These are phyloP conservation scores for Schizosaccharomyces osmophilus DNA, from an alignment of 805 yeast species.

Conservation along the genomic window DNA sequence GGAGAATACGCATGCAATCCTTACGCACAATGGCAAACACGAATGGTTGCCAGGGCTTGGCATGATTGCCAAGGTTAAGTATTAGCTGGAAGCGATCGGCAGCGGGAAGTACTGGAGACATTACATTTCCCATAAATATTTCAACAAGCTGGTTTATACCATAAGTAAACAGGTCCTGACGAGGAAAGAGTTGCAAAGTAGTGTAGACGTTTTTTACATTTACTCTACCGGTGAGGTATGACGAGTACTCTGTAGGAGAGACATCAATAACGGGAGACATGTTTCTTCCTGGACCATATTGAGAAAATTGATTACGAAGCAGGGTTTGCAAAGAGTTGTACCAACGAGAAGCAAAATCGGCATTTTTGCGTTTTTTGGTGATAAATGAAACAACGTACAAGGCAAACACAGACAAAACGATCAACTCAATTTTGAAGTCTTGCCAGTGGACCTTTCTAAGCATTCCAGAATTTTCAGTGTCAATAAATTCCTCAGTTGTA, in stretches of 20 bases:
- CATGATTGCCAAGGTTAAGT: neutral
- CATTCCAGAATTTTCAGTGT: neutral
- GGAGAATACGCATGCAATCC: slow-evolving; percentile 48
- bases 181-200: slow-evolving; percentile 84
- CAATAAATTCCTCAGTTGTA: neutral
- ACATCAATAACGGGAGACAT: neutral
- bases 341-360: neutral
- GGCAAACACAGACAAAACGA: neutral
- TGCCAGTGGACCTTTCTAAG: neutral
- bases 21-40: slow-evolving; percentile 71
- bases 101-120: neutral
- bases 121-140: neutral
- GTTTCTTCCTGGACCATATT: neutral
- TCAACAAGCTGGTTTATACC: neutral
- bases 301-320: slow-evolving; percentile 1
- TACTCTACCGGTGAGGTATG: neutral
- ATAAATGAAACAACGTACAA: neutral
- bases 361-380: neutral
- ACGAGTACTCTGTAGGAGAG: neutral
- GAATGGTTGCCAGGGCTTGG: slow-evolving; percentile 32
- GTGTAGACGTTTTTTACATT: slow-evolving; percentile 68
- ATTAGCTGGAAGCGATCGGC: neutral
- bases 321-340: neutral
- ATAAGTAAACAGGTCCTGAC: slow-evolving; percentile 17
- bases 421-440: neutral